phyloP scores from a whole-genome alignment of 331 rosid genomes.

The Pyracantha coccinea region DNA sequence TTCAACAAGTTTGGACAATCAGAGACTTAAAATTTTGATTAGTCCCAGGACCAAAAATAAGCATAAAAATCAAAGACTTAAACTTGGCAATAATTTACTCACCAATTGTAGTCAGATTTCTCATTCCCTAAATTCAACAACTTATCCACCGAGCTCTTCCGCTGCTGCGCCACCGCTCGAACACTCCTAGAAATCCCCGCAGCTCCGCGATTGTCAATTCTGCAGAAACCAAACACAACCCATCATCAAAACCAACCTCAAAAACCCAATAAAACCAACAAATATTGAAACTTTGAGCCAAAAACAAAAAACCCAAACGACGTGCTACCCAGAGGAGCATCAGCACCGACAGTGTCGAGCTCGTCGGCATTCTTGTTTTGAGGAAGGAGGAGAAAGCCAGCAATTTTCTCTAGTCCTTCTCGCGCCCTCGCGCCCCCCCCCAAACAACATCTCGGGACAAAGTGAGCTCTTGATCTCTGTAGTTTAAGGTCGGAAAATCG shows the following conservation, averaged over 20 bases:
- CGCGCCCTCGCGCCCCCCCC: slow-evolving; percentile 38
- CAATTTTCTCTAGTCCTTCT: slow-evolving; percentile 57
- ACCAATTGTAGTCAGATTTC: slow-evolving; percentile 92
- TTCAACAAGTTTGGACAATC: background rate
- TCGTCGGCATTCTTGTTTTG: slow-evolving; percentile 17
- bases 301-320: background rate
- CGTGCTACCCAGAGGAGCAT: slow-evolving; percentile 8
- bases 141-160: slow-evolving; percentile 53
- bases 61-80: background rate
- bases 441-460: slow-evolving; percentile 61
- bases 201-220: slow-evolving; percentile 33
- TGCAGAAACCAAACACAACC: slow-evolving; percentile 8
- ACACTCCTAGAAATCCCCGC: slow-evolving; percentile 33
- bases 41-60: background rate
- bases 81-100: background rate
- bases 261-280: background rate
- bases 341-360: slow-evolving; percentile 31
- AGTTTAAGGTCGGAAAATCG: slow-evolving; percentile 14
- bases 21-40: too few species aligned
- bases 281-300: background rate
- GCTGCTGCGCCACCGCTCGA: slow-evolving; percentile 34
- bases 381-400: slow-evolving; percentile 28
- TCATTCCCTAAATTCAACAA: slow-evolving; percentile 83
- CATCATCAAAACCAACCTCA: background rate
- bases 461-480: slow-evolving; percentile 63